These are phyloP conservation scores for Rhizoctonia solani DNA, from an alignment of 1,284 basidiomycete genomes.

Conservation along the genomic window DNA sequence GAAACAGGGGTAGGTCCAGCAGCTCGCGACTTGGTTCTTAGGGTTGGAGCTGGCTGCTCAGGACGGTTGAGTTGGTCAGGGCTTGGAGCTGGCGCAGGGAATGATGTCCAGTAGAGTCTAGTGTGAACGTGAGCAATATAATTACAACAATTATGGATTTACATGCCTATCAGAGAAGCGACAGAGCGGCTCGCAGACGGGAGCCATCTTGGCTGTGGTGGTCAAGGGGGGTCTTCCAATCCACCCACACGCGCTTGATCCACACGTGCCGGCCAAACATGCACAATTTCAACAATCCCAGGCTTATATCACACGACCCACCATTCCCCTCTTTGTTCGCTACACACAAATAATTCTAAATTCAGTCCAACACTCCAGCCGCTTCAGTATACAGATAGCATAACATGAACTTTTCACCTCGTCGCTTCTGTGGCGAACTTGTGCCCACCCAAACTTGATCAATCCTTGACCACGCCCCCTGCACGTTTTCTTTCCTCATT, in stretches of 20 bases:
- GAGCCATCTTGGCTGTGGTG: slow-evolving; percentile 19
- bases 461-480: no score
- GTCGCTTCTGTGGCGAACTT: no score
- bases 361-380: neutral
- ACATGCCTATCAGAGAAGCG: slow-evolving; percentile 72
- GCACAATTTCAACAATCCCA: slow-evolving; percentile 22
- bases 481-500: no score
- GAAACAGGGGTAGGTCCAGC: slow-evolving; percentile 61
- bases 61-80: slow-evolving; percentile 64
- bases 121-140: neutral
- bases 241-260: slow-evolving; percentile 21
- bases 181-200: slow-evolving; percentile 69
- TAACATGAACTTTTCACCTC: no score
- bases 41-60: slow-evolving; percentile 54
- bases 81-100: slow-evolving; percentile 68
- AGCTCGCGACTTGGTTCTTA: slow-evolving; percentile 62
- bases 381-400: neutral
- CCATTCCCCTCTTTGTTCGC: neutral
- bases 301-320: slow-evolving; percentile 16
- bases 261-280: slow-evolving; percentile 29
- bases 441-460: no score
- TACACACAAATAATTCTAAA: neutral
- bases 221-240: slow-evolving; percentile 18
- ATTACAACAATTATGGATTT: neutral
- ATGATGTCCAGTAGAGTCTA: slow-evolving; percentile 82